Conservation (phyloP, 768 basidiomycete genomes). For the Obba rivulosa region DNA sequence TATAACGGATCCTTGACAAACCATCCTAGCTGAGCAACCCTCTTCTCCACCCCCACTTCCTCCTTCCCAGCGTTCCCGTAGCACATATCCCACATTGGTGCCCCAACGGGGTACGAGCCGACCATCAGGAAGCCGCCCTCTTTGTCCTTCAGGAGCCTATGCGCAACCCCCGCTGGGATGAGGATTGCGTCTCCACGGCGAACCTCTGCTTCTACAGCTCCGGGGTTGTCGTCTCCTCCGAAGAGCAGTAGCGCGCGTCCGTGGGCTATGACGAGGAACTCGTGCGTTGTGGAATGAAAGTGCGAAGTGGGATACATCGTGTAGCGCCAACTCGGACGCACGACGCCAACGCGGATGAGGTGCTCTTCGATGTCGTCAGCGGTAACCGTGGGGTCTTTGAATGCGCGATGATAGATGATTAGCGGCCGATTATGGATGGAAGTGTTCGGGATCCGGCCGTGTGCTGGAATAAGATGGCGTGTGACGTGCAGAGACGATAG, state of each 20-base stretch:
- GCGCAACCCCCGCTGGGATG: conserved; percentile 37
- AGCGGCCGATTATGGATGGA: conserved; percentile 30
- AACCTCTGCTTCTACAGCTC: conserved; percentile 26
- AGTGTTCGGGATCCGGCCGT: conserved; percentile 32
- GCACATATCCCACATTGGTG: conserved; percentile 35
- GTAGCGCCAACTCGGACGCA: conserved; percentile 37
- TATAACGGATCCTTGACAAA: conserved; percentile 36
- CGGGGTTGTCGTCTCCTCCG: conserved; percentile 33
- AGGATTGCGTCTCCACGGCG: conserved; percentile 34
- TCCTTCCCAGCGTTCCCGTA: conserved; percentile 28
- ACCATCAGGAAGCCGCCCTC: conserved; percentile 33
- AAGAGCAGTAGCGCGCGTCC: conserved; percentile 35
- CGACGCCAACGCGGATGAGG: conserved; percentile 27
- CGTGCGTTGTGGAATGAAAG: conserved; percentile 40
- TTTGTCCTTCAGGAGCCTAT: conserved; percentile 28
- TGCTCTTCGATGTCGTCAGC: conserved; percentile 28
- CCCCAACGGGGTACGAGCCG: conserved; percentile 32
- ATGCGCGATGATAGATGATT: conserved; percentile 32
- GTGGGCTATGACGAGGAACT: conserved; percentile 30
- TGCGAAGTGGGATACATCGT: conserved; percentile 36
- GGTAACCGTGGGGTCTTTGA: conserved; percentile 16
- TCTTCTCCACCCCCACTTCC: conserved; percentile 15
- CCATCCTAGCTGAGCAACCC: conserved; percentile 30
- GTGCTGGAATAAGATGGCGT: conserved; percentile 27
- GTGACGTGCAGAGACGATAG: conserved; percentile 22